phyloP scores from a whole-genome alignment of 164 flowering plant species.

The Vitis amurensis region DNA sequence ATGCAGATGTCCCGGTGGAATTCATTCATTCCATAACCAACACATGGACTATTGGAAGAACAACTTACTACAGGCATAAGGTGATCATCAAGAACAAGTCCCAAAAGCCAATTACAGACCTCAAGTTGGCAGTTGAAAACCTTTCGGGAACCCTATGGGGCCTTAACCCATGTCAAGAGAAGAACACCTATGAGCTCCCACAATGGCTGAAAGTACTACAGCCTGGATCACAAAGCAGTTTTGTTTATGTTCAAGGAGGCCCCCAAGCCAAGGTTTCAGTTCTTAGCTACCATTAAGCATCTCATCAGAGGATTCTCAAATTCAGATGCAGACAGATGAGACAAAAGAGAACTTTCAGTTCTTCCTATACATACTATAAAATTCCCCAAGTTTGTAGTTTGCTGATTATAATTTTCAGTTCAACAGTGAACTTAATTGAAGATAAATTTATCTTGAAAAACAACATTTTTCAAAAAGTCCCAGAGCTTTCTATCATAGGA shows the following conservation, averaged over 20 bases:
- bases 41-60: slow-evolving; percentile 47
- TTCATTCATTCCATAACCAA: slow-evolving; percentile 65
- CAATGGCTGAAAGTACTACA: slow-evolving; percentile 44
- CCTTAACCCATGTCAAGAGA: slow-evolving; percentile 39
- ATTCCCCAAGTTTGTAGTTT: too few relatives aligned
- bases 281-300: slow-evolving; percentile 46
- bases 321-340: neutral
- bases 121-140: slow-evolving; percentile 50
- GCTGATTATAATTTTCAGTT: too few relatives aligned
- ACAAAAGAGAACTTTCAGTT: neutral
- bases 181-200: slow-evolving; percentile 60
- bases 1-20: slow-evolving; percentile 53
- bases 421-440: too few relatives aligned
- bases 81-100: slow-evolving; percentile 71
- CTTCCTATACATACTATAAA: too few relatives aligned
- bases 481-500: too few relatives aligned
- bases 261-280: slow-evolving; percentile 74
- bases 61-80: slow-evolving; percentile 59
- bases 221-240: slow-evolving; percentile 56
- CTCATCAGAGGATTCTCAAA: neutral
- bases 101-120: slow-evolving; percentile 49
- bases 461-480: too few relatives aligned
- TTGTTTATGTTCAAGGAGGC: slow-evolving; percentile 84
- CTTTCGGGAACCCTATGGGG: slow-evolving; percentile 79
- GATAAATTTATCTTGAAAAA: too few relatives aligned